Conservation (phyloP, 257 asterid genomes). For the Ajuga chamaepitys region DNA sequence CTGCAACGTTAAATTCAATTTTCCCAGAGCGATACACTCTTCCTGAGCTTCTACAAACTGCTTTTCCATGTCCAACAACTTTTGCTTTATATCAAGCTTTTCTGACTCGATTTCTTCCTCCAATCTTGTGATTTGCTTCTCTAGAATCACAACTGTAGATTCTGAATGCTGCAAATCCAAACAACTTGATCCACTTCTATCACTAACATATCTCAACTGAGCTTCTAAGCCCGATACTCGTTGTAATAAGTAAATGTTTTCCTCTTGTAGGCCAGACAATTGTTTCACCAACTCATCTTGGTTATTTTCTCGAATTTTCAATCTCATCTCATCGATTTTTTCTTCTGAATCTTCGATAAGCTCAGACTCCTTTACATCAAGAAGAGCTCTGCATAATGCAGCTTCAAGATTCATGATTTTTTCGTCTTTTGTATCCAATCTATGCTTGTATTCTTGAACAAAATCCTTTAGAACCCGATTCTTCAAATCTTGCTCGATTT, state of each 20-base stretch:
- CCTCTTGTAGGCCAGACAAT: conserved; percentile 27
- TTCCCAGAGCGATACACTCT: conserved; percentile 27
- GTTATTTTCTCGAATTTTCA: conserved; percentile 4
- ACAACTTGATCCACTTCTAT: conserved; percentile 23
- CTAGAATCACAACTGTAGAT: conserved; percentile 14
- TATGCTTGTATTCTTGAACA: conserved; percentile 15
- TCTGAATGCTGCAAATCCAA: conserved; percentile 30
- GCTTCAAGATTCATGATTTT: conserved; percentile 16
- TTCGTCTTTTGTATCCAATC: conserved; percentile 19
- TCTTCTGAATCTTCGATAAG: conserved; percentile 6
- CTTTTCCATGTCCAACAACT: conserved; percentile 27
- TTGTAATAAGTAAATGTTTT: conserved; percentile 31
- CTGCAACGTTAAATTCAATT: conserved; percentile 31
- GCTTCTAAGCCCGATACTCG: conserved; percentile 51
- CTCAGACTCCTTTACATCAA: not conserved
- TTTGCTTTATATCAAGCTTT: conserved; percentile 17
- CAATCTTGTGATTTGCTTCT: conserved; percentile 20
- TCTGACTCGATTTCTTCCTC: conserved; percentile 29
- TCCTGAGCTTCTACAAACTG: conserved; percentile 33
- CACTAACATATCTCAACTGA: conserved; percentile 35
- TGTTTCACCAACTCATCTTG: conserved; percentile 15
- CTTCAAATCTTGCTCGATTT: conserved; percentile 24
- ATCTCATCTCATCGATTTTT: not conserved
- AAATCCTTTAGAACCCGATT: conserved; percentile 23
- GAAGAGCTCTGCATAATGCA: conserved; percentile 17